These are phyloP conservation scores for Ophiostoma sp. DNA, from an alignment of 2,329 filamentous ascomycete genomes.

Conservation along the genomic window DNA sequence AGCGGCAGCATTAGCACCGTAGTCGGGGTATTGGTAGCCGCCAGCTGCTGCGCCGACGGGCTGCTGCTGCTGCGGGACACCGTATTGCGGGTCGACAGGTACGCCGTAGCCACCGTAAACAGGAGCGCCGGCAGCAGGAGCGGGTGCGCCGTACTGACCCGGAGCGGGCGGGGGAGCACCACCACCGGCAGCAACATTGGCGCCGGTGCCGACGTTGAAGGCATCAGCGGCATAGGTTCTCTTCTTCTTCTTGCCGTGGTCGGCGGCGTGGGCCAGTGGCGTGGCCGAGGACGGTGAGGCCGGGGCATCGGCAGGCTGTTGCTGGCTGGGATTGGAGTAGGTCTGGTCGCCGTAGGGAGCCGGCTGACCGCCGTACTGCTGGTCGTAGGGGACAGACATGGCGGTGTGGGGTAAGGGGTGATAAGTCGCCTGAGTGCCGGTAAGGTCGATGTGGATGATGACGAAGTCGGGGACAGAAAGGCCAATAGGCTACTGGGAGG, in stretches of 20 bases:
- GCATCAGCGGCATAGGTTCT: conserved; percentile 89
- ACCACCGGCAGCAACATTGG: conserved; percentile 61
- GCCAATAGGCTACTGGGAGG: neutral
- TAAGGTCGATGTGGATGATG: neutral
- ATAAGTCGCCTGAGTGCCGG: neutral
- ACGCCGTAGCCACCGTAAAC: conserved; percentile 58
- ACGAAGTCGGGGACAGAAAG: neutral
- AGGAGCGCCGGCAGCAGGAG: conserved; percentile 38
- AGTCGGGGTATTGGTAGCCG: conserved; percentile 64
- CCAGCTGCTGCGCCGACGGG: conserved; percentile 44
- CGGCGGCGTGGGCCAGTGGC: conserved; percentile 33
- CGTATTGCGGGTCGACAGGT: conserved; percentile 41
- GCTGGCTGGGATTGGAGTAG: conserved; percentile 36
- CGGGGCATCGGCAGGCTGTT: conserved; percentile 38
- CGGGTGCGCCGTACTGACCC: conserved; percentile 44
- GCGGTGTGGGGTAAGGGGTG: conserved; percentile 29
- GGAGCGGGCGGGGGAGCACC: conserved; percentile 39
- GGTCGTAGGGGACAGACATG: conserved; percentile 54
- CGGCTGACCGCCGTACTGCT: conserved; percentile 33
- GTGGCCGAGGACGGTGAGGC: conserved; percentile 34
- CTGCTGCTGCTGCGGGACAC: conserved; percentile 34
- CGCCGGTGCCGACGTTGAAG: conserved; percentile 84
- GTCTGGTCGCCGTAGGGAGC: conserved; percentile 38
- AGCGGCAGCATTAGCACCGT: conserved; percentile 47
- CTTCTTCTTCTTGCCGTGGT: conserved; percentile 74